Evolutionary conservation across 2,329 filamentous ascomycete species (phyloP), one percentile per base, ranked within the genome.

Genomic region (Hymenoscyphus salicellus): DNA sequence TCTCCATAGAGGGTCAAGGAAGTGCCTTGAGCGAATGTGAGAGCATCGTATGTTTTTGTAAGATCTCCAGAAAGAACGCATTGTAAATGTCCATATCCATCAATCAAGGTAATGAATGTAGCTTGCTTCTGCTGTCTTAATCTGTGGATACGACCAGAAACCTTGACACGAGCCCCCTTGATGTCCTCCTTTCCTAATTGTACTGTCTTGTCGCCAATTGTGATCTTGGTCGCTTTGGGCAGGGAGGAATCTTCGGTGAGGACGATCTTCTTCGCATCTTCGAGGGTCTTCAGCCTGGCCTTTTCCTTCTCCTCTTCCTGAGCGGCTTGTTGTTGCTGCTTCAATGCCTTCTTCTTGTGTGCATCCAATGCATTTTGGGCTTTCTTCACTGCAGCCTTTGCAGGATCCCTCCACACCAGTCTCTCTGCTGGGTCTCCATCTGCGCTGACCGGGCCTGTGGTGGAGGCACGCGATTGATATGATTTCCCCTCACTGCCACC

Each of bases 351-450:
- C 84, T 92, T 93, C 84, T 92, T 90, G 78, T 91, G 87, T 69
- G 84, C 83, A 70, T 92, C 90, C 69, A 87, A 87, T 69, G 87
- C 87, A 77, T 87, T 88, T 80, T 86, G 86, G 3, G 89, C 90
- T 80, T 96, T 96, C 83, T 96, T 97, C 75, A 92, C 78, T 26
- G 91, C 92, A 66, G 89, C 90, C 81, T 95, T 96, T 66, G 90
- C 89, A 23, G 87, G 89, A 63, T 89, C 88, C 80, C 93, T 94
- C 90, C 89, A 97, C 72, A 87, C 84, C 69, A 89, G 78, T 69
- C 86, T 84, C 62, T 83, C 83, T 62, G 83, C 81, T 68, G 84
- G 83, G 72, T 92, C 90, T 67, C 87, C 87, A 75, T 84, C 84
- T 70, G 84, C 83, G 63, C 80, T 83, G n/a, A 84, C 78, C 26